Conservation (phyloP, 495 filamentous ascomycete genomes). For the Trichoderma reesei region DNA sequence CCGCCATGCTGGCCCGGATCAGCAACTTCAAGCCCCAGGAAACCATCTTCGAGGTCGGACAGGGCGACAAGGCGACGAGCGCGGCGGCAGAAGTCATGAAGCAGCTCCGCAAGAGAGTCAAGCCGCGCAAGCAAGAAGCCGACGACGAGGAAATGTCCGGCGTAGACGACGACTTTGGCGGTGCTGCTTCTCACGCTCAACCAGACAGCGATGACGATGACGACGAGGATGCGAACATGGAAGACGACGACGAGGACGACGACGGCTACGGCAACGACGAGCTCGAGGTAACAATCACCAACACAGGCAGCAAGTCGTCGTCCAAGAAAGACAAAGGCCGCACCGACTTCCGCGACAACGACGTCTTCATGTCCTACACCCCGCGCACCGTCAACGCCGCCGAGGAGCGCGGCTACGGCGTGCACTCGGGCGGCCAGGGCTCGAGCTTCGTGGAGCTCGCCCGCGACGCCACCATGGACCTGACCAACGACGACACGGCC, state of each 20-base stretch:
- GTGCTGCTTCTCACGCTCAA: conserved; percentile 3
- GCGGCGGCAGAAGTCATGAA: conserved; percentile 77
- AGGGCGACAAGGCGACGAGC: conserved; percentile 50
- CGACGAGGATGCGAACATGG: conserved; percentile 22
- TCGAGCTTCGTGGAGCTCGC: conserved; percentile 76
- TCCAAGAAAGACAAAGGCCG: conserved; percentile 25
- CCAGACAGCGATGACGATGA: conserved; percentile 16
- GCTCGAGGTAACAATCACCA: conserved; percentile 73
- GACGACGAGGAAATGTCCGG: conserved; percentile 20
- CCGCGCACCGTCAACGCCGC: conserved; percentile 64
- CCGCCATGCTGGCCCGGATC: conserved; percentile 76
- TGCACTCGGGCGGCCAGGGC: conserved; percentile 65
- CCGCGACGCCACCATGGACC: conserved; percentile 76
- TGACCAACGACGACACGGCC: conserved; percentile 72
- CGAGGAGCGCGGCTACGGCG: conserved; percentile 85
- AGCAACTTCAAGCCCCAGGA: conserved; percentile 81
- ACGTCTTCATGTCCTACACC: conserved; percentile 92
- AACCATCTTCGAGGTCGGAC: conserved; percentile 88
- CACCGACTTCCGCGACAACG: conserved; percentile 64
- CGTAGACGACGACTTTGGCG: conserved; percentile 25
- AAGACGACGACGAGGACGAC: conserved; percentile 30
- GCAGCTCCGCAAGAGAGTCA: conserved; percentile 51
- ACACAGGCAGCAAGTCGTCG: conserved; percentile 34
- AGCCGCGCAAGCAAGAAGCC: conserved; percentile 28
- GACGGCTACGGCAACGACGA: conserved; percentile 61